Evolutionary conservation across 768 basidiomycete genomes (phyloP).

Genomic region (Pholiota microspora): DNA sequence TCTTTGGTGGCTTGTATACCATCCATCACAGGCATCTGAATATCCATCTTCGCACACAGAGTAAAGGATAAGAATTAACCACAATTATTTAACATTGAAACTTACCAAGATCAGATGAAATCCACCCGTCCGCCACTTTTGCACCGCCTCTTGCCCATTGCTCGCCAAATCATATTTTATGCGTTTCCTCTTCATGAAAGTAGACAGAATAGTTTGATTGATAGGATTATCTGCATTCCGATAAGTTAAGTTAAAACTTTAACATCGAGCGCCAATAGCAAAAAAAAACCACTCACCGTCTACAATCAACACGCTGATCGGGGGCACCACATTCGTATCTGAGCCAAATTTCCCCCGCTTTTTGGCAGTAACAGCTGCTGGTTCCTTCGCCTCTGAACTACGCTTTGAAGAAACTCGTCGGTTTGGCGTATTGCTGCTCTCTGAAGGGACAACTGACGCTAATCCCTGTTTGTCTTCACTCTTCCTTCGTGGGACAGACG

Average conservation of each 20-base stretch:
- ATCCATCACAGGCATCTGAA: slow-evolving; percentile 99
- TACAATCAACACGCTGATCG: slow-evolving; percentile 96
- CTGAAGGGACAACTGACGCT: background rate
- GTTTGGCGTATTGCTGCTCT: background rate
- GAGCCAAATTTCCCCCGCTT: slow-evolving; percentile 46
- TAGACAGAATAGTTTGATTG: slow-evolving; percentile 96
- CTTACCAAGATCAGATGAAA: slow-evolving; percentile 95
- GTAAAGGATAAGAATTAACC: slow-evolving; percentile 6
- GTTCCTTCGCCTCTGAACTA: slow-evolving; percentile 21
- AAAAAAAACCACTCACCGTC: slow-evolving; percentile 64
- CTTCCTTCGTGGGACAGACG: slow-evolving; percentile 14
- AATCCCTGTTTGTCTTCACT: slow-evolving; percentile 16
- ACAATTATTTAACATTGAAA: background rate
- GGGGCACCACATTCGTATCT: slow-evolving; percentile 83
- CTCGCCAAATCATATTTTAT: slow-evolving; percentile 94
- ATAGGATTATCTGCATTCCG: slow-evolving; percentile 84
- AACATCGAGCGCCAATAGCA: slow-evolving; percentile 13
- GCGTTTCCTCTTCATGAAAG: slow-evolving; percentile 94
- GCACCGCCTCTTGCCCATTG: slow-evolving; percentile 93
- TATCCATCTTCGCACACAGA: slow-evolving; percentile 80
- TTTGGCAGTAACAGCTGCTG: slow-evolving; percentile 25
- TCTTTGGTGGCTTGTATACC: slow-evolving; percentile 97
- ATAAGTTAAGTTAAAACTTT: background rate
- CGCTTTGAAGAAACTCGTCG: slow-evolving; percentile 20
- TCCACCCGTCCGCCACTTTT: slow-evolving; percentile 89